These are phyloP conservation scores for Saturnispora mendoncae DNA, from an alignment of 805 yeast species.

Conservation along the genomic window DNA sequence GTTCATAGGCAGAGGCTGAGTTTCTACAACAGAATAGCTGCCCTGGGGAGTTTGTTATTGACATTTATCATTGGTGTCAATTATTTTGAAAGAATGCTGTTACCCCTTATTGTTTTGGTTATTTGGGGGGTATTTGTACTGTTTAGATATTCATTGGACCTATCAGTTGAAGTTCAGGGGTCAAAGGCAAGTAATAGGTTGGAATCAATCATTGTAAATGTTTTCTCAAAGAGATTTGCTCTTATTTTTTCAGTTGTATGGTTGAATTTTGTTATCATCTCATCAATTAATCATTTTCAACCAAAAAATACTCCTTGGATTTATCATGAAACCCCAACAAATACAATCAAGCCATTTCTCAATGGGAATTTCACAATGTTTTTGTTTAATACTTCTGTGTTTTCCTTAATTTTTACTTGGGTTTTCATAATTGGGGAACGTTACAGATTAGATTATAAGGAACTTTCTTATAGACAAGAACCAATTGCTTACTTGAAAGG, in stretches of 20 bases:
- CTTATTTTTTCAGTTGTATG: slow-evolving; percentile 18
- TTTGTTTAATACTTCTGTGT: slow-evolving; percentile 37
- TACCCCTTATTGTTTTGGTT: slow-evolving; percentile 21
- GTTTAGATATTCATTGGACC: slow-evolving; percentile 24
- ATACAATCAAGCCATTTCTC: slow-evolving; percentile 33
- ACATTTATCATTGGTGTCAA: slow-evolving; percentile 19
- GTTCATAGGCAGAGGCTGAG: slow-evolving; percentile 20
- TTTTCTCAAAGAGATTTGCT: slow-evolving; percentile 20
- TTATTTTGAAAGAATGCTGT: slow-evolving; percentile 11
- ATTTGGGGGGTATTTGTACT: slow-evolving; percentile 26
- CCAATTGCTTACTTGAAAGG: slow-evolving; percentile 29
- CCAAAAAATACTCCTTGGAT: slow-evolving; percentile 18
- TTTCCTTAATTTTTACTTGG: slow-evolving; percentile 38
- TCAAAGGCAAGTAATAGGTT: slow-evolving; percentile 18
- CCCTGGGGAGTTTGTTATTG: slow-evolving; percentile 17
- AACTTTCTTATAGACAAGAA: slow-evolving; percentile 33
- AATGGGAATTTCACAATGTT: slow-evolving; percentile 40
- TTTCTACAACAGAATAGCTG: slow-evolving; percentile 24
- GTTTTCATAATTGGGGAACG: slow-evolving; percentile 47
- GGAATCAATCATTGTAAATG: slow-evolving; percentile 22
- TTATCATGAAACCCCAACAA: slow-evolving; percentile 28
- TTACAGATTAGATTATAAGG: slow-evolving; percentile 42
- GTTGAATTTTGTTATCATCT: slow-evolving; percentile 18
- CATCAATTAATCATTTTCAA: slow-evolving; percentile 19
- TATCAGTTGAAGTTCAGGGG: slow-evolving; percentile 22